These are phyloP conservation scores for Cryphonectria carpinicola DNA, from an alignment of 2,329 filamentous ascomycete genomes.

Conservation along the genomic window DNA sequence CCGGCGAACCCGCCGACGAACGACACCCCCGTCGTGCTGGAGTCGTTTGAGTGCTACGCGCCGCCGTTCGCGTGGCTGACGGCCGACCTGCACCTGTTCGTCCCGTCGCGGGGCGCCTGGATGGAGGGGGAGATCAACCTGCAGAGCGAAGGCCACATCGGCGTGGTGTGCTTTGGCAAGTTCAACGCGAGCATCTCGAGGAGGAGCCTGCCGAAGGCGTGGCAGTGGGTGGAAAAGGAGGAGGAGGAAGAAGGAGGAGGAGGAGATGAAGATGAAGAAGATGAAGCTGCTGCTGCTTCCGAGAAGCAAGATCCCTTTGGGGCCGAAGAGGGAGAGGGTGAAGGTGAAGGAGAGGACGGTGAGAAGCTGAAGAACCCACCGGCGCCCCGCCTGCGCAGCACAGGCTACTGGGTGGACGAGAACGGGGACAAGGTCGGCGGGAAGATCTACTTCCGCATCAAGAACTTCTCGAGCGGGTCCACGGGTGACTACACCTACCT, in stretches of 20 bases:
- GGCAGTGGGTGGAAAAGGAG: conserved; percentile 75
- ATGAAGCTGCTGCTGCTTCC: not conserved
- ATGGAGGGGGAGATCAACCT: conserved; percentile 84
- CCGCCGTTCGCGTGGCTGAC: conserved; percentile 88
- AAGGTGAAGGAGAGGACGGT: conserved; percentile 33
- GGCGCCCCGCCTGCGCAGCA: conserved; percentile 55
- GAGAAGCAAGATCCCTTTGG: conserved; percentile 35
- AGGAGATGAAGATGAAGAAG: not conserved
- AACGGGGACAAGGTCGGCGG: conserved; percentile 71
- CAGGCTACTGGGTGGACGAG: conserved; percentile 77
- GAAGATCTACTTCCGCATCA: conserved; percentile 75
- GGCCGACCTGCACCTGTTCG: conserved; percentile 82
- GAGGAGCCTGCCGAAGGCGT: conserved; percentile 72
- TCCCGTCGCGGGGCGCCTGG: conserved; percentile 71
- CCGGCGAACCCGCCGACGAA: conserved; percentile 50
- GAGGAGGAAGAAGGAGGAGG: conserved; percentile 32
- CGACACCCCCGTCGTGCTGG: conserved; percentile 47
- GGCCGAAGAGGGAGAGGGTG: conserved; percentile 35
- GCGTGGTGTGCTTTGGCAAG: conserved; percentile 85
- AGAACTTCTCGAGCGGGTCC: conserved; percentile 80
- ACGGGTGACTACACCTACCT: conserved; percentile 79
- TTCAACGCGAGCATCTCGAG: conserved; percentile 90
- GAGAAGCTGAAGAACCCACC: conserved; percentile 54
- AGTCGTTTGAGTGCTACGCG: conserved; percentile 77
- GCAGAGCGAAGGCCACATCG: conserved; percentile 86